These are phyloP conservation scores for Seminavis robusta DNA, from an alignment of 108 stramenopile genomes.

Conservation along the genomic window DNA sequence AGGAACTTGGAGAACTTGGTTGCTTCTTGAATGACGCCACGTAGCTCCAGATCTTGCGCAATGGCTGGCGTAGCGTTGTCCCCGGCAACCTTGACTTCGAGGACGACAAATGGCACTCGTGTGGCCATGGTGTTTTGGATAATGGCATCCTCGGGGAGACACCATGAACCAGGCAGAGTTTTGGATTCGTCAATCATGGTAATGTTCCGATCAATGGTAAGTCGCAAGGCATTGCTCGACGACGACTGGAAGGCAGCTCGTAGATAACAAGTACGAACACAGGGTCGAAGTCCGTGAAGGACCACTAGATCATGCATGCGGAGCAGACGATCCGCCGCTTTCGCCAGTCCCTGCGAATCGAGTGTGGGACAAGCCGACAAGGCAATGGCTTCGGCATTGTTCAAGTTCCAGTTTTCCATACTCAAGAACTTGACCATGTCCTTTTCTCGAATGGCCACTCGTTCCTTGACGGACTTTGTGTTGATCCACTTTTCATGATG, in stretches of 20 bases:
- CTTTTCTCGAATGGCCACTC: conserved; percentile 11
- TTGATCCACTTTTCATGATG: conserved; percentile 37
- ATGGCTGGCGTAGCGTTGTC: conserved; percentile 9
- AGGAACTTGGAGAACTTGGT: conserved; percentile 37
- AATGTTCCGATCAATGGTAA: conserved; percentile 34
- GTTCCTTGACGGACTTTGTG: conserved; percentile 36
- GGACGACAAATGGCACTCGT: conserved; percentile 20
- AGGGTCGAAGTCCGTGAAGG: conserved; percentile 24
- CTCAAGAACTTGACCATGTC: conserved; percentile 10
- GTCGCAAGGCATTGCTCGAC: conserved; percentile 19
- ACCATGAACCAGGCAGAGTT: conserved; percentile 3
- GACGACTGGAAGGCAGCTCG: conserved; percentile 32
- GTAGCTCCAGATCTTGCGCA: neutral
- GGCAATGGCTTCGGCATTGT: conserved; percentile 8
- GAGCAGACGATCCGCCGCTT: conserved; percentile 12
- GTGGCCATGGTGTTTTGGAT: neutral
- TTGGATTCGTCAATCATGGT: conserved; percentile 23
- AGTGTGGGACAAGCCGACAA: conserved; percentile 4
- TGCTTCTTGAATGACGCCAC: conserved; percentile 14
- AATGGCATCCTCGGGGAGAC: conserved; percentile 10
- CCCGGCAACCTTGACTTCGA: conserved; percentile 34
- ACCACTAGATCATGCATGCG: conserved; percentile 16
- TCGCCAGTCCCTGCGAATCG: conserved; percentile 5
- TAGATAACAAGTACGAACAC: conserved; percentile 27
- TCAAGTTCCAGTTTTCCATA: conserved; percentile 3